Percentiles rank a stretch among this genome's conserved stretches.
Evolutionary conservation across 805 yeast species (phyloP).

Genomic region (Saturnispora zaruensis): DNA sequence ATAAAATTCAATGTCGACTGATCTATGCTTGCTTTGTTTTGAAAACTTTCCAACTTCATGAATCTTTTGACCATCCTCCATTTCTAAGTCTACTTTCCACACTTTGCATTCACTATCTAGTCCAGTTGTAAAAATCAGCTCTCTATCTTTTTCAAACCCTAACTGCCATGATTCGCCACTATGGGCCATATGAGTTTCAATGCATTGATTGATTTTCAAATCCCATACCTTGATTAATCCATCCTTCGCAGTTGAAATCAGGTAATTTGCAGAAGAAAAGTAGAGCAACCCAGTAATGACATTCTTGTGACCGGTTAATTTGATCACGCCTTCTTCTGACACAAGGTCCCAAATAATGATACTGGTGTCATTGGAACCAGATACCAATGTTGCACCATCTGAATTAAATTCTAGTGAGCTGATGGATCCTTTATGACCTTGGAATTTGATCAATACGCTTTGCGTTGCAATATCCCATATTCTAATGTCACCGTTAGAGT

Average conservation of each 20-base stretch:
- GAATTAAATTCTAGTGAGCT: slow-evolving; percentile 60
- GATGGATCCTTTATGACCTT: slow-evolving; percentile 86
- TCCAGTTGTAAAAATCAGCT: slow-evolving; percentile 60
- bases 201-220: slow-evolving; percentile 74
- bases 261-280: slow-evolving; percentile 44
- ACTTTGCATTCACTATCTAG: slow-evolving; percentile 74
- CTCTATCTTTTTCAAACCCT: slow-evolving; percentile 33
- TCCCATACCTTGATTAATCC: slow-evolving; percentile 94
- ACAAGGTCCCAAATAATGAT: slow-evolving; percentile 93
- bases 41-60: slow-evolving; percentile 60
- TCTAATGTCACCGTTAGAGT: slow-evolving; percentile 79
- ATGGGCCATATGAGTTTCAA: slow-evolving; percentile 92
- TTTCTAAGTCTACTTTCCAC: slow-evolving; percentile 61
- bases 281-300: slow-evolving; percentile 71
- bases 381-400: slow-evolving; percentile 75
- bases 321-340: slow-evolving; percentile 80
- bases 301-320: slow-evolving; percentile 83
- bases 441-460: slow-evolving; percentile 68
- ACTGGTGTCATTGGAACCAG: slow-evolving; percentile 81
- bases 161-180: slow-evolving; percentile 90
- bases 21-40: slow-evolving; percentile 69
- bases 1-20: slow-evolving; percentile 39
- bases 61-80: slow-evolving; percentile 31
- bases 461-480: slow-evolving; percentile 86
- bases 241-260: slow-evolving; percentile 76